Conservation (phyloP, 805 yeast genomes). For the Cyberlindnera americana region DNA sequence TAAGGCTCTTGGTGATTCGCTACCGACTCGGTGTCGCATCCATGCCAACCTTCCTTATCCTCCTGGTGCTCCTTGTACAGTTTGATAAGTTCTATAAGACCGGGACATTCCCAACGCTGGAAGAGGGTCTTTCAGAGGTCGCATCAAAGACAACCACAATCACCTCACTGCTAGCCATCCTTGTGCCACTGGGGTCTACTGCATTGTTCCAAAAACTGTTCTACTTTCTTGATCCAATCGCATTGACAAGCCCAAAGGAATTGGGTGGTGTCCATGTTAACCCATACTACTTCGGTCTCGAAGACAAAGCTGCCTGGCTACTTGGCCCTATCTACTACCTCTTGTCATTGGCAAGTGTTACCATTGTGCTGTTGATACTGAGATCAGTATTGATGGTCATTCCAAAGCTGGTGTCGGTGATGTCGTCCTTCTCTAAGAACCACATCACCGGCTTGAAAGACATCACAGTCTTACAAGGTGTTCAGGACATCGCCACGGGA, state of each 20-base stretch:
- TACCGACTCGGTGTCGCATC: slow-evolving; percentile 74
- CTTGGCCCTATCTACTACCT: slow-evolving; percentile 56
- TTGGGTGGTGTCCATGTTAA: slow-evolving; percentile 44
- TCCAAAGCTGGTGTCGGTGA: neutral
- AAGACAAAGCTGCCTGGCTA: slow-evolving; percentile 51
- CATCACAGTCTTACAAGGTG: neutral
- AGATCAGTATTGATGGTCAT: slow-evolving; percentile 3
- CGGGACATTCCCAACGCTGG: slow-evolving; percentile 41
- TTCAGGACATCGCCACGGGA: slow-evolving; percentile 4
- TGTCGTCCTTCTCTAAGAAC: neutral
- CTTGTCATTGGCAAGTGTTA: slow-evolving; percentile 43
- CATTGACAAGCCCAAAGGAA: slow-evolving; percentile 42
- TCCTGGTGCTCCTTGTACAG: slow-evolving; percentile 54
- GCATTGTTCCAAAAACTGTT: slow-evolving; percentile 36
- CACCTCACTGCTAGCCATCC: slow-evolving; percentile 29
- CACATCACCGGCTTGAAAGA: neutral
- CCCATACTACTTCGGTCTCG: slow-evolving; percentile 64
- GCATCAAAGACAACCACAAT: slow-evolving; percentile 27
- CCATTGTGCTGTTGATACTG: slow-evolving; percentile 29
- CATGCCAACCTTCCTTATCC: slow-evolving; percentile 59
- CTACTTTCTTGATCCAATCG: slow-evolving; percentile 50
- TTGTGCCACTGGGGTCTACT: slow-evolving; percentile 38
- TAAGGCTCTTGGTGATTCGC: slow-evolving; percentile 67
- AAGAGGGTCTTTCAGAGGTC: slow-evolving; percentile 41
- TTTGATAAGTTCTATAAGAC: slow-evolving; percentile 39